Evolutionary conservation across 208 protist species (phyloP), one percentile per base, ranked within the genome.

Genomic region (Leishmania braziliensis): DNA sequence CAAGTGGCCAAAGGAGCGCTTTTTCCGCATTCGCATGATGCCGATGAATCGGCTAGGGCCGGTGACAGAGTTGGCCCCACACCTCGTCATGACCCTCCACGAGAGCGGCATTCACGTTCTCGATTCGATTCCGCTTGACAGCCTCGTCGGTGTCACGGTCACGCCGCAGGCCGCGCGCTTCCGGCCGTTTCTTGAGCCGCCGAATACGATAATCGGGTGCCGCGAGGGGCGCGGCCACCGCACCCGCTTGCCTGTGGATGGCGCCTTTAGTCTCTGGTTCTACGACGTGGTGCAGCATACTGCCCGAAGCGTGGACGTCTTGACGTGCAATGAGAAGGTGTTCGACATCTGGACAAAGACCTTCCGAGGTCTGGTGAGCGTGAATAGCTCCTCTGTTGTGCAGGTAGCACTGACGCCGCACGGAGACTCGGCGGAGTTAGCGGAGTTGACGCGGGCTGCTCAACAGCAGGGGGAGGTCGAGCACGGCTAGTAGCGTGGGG

Each of bases 341-440:
- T 92, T 92, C 56, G 90, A 93, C 60, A 84, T 95, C 5, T 97
- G 94, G 94, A 93, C 89, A 48, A 92, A 88, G 76, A 86, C 91
- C 8, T 93, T 95, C 65, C 85, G 87, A 8, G 94, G 94, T 1
- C 60, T 97, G 3, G 82, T 95, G 53, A 94, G 89, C 76, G 94
- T 97, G 66, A 97, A 97, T 86, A 95, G 91, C 83, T 90, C 88
- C 51, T 92, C 91, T 14, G 77, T 95, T 60, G 92, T 95, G 68
- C 90, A 93, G 77, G 85, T 88, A 39, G 86, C 89, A 16, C 84
- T 96, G 66, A 90, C 73, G 18, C 69, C 77, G 75, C 62, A 75
- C 20, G 72, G 58, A 36, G 74, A 82, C 60, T 81, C 79, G 16
- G 75, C 39, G 5, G 84, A 79, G 77, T 29, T 91, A 56, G 74